phyloP scores from a whole-genome alignment of 805 yeast genomes.

The Candida dajiaensis region DNA sequence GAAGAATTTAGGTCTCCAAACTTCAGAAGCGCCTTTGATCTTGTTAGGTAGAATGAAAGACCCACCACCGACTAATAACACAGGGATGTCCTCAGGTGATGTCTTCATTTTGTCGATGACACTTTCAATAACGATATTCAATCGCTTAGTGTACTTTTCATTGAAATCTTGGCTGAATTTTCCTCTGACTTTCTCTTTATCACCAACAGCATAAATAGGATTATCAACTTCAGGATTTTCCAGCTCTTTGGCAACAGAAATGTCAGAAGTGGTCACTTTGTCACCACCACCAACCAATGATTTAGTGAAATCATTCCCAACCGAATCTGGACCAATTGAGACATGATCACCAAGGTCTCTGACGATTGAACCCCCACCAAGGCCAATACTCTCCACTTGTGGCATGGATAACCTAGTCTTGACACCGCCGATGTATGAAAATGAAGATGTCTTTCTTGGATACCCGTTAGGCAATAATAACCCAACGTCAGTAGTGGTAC shows the following conservation, averaged over 20 bases:
- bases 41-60: conserved; percentile 37
- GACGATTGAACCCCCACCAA: conserved; percentile 46
- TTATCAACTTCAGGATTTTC: conserved; percentile 8
- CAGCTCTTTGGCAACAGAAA: conserved; percentile 24
- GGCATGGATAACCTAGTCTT: conserved; percentile 47
- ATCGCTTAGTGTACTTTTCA: conserved; percentile 39
- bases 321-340: conserved; percentile 43
- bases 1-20: conserved; percentile 35
- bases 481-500: conserved; percentile 48
- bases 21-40: conserved; percentile 36
- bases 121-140: conserved; percentile 31
- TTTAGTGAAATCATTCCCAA: conserved; percentile 33
- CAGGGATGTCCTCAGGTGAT: conserved; percentile 36
- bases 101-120: conserved; percentile 42
- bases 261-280: conserved; percentile 33
- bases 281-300: conserved; percentile 40
- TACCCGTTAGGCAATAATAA: conserved; percentile 38
- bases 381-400: conserved; percentile 42
- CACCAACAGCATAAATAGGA: conserved; percentile 23
- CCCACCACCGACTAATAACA: conserved; percentile 45
- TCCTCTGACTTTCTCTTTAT: conserved; percentile 23
- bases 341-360: conserved; percentile 22
- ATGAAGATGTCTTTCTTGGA: conserved; percentile 41
- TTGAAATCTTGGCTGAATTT: conserved; percentile 10
- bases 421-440: conserved; percentile 41